These are phyloP conservation scores for Entoloma clypeatum DNA, from an alignment of 1,284 basidiomycete genomes.

Conservation along the genomic window DNA sequence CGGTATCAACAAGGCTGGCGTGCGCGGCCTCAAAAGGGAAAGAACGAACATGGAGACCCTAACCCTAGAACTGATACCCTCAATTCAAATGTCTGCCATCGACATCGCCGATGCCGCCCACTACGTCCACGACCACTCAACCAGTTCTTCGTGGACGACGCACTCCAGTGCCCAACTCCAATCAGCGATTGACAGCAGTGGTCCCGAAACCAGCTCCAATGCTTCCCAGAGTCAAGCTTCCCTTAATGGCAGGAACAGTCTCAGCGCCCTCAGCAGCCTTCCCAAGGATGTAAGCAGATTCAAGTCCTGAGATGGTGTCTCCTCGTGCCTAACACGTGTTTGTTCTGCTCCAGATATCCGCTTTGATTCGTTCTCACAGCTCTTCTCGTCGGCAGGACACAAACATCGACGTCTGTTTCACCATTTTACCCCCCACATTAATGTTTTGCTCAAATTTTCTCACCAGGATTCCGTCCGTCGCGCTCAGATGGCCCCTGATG, in stretches of 20 bases:
- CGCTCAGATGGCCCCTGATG: conserved; percentile 21
- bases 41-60: no score
- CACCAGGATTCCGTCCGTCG: conserved; percentile 14
- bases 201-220: neutral
- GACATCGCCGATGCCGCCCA: no score
- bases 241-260: conserved; percentile 16
- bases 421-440: conserved; percentile 10
- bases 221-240: neutral
- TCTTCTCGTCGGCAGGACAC: conserved; percentile 25
- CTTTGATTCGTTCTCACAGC: conserved; percentile 38
- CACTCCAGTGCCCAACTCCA: neutral
- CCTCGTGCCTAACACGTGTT: conserved; percentile 44
- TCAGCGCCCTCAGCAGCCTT: conserved; percentile 29
- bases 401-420: conserved; percentile 24
- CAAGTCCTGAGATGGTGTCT: conserved; percentile 14
- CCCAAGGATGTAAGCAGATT: conserved; percentile 32
- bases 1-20: conserved; percentile 16
- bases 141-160: neutral
- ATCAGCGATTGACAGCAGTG: no score
- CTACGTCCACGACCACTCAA: no score
- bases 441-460: conserved; percentile 8
- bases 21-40: no score
- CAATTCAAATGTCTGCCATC: neutral
- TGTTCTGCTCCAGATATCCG: conserved; percentile 31
- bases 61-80: conserved; percentile 12